Evolutionary conservation across 495 filamentous ascomycete species (phyloP).

Genomic region (Aspergillus cristatus): DNA sequence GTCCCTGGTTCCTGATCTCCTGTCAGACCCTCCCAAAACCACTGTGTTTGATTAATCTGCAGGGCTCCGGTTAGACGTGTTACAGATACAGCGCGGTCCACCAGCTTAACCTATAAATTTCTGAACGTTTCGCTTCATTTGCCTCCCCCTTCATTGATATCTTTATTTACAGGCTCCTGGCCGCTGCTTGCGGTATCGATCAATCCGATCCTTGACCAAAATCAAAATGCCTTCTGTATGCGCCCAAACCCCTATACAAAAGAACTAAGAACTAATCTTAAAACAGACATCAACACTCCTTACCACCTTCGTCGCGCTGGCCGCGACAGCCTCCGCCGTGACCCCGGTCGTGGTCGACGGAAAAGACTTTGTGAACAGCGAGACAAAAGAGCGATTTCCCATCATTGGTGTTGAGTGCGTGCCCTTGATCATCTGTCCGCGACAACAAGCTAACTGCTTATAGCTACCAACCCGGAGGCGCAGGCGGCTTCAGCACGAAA

Average conservation of each 20-base stretch:
- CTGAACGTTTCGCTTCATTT: no score
- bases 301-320: constrained; percentile 32
- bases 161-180: no score
- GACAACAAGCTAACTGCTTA: constrained; percentile 14
- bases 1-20: no score
- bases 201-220: no score
- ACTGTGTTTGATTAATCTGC: no score
- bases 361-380: constrained; percentile 73
- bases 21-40: no score
- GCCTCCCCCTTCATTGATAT: no score
- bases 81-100: no score
- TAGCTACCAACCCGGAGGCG: constrained; percentile 85
- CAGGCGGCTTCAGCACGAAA: constrained; percentile 61
- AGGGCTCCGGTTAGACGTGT: no score
- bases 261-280: neutral
- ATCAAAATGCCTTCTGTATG: constrained; percentile 7
- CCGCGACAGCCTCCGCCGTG: constrained; percentile 54
- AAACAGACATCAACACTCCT: constrained; percentile 27
- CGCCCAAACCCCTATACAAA: neutral
- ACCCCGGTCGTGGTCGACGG: constrained; percentile 63
- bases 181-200: no score
- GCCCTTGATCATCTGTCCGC: constrained; percentile 2
- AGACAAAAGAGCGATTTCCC: constrained; percentile 72
- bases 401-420: constrained; percentile 75
- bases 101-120: no score